A percentile compares a stretch with the other conserved stretches of the same genome.
Conservation (phyloP, 2,329 filamentous ascomycete species). For the Pseudogymnoascus destructans region DNA sequence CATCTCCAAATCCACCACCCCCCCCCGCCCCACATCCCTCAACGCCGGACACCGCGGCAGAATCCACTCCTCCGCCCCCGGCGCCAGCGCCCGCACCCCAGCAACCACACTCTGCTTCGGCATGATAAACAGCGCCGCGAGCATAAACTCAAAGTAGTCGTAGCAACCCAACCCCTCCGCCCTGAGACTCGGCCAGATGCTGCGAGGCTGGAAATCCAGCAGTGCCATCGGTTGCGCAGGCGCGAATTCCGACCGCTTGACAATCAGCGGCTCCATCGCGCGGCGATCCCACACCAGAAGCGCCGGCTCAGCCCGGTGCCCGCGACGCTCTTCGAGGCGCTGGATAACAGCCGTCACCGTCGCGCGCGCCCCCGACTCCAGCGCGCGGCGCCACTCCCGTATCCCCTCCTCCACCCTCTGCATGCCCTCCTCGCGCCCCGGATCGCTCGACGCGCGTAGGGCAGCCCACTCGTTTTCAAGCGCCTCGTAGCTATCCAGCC, state of each 20-base stretch:
- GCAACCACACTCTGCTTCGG: conserved; percentile 28
- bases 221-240: conserved; percentile 46
- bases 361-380: neutral
- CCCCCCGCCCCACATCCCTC: conserved; percentile 35
- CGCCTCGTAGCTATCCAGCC: neutral
- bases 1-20: conserved; percentile 28
- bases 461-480: neutral
- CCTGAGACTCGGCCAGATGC: conserved; percentile 36
- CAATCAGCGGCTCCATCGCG: conserved; percentile 53
- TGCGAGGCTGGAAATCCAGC: conserved; percentile 53
- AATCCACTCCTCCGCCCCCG: conserved; percentile 45
- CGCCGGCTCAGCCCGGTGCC: conserved; percentile 37
- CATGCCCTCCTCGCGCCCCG: conserved; percentile 16
- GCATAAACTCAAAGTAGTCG: conserved; percentile 41
- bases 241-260: conserved; percentile 48
- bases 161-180: conserved; percentile 27
- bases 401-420: conserved; percentile 16
- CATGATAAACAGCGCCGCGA: conserved; percentile 30
- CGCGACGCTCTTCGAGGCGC: conserved; percentile 40
- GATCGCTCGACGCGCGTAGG: neutral
- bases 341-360: neutral
- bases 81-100: conserved; percentile 40
- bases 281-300: conserved; percentile 57
- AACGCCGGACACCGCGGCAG: conserved; percentile 36
- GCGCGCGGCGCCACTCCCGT: conserved; percentile 17